Percentiles rank a stretch among this genome's conserved stretches.
These are phyloP conservation scores for Perkinsus olseni DNA, from an alignment of 169 alveolate genomes.

Conservation along the genomic window DNA sequence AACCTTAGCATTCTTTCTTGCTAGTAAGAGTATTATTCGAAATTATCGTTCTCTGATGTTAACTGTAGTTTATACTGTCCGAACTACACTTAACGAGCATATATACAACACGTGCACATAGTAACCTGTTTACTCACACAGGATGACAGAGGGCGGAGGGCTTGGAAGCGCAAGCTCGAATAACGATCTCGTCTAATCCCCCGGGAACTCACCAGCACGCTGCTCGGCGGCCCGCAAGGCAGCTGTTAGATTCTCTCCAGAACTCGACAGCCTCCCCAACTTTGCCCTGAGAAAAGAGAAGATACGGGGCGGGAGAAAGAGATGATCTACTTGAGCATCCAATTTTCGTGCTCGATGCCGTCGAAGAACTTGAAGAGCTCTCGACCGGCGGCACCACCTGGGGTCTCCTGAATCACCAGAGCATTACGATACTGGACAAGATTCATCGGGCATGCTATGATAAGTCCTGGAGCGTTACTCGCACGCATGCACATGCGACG, in stretches of 20 bases:
- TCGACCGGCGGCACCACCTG: background rate
- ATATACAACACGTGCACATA: background rate
- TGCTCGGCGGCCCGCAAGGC: background rate
- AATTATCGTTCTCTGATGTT: background rate
- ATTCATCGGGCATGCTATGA: too few species aligned
- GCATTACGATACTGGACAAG: too few species aligned
- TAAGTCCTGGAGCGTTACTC: too few species aligned
- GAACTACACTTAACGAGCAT: too few species aligned
- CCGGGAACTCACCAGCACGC: background rate
- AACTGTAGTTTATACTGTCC: too few species aligned
- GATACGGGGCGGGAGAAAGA: background rate
- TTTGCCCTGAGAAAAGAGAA: background rate
- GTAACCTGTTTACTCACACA: background rate
- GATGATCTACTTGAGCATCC: background rate
- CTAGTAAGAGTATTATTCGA: background rate
- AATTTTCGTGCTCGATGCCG: background rate
- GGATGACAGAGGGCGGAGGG: background rate
- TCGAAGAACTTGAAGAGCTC: background rate
- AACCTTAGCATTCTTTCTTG: too few species aligned
- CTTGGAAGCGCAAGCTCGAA: background rate
- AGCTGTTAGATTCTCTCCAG: background rate
- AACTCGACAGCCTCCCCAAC: background rate
- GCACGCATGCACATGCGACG: too few species aligned
- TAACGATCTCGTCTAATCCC: background rate
- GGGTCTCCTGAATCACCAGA: background rate